Base-by-base conservation (phyloP, 1,284 basidiomycete genomes). In the Moesziomyces sp. region DNA sequence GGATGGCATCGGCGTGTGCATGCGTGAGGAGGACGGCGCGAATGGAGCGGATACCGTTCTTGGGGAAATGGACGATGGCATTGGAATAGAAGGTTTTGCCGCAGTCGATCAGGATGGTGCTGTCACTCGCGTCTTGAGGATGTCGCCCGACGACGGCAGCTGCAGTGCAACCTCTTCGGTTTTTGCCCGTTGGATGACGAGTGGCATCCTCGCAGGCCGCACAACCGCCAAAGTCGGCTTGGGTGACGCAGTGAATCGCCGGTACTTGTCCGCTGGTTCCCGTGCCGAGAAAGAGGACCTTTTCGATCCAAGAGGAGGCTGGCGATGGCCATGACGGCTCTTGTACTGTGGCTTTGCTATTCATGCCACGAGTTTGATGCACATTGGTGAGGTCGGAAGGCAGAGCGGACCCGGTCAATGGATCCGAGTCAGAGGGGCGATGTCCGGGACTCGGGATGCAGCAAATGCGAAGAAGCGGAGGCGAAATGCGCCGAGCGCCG, bases 1-100 rank as follows among this genome's bases (percentile, higher is more conserved):
- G 64, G 18, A 83, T 76, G 11, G 81, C 81, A 49, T 83, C 81
- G 19, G 79, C 81, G 44, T 83, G 81, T 3, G 71, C 79, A 42
- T 83, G 81, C 13, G 81, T 83, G 3, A 83, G 71, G 16, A 83
- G 54, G 24, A 83, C 74, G 0, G 79, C 81, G 26, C 76, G 63
- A 30, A 83, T 78, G 14, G 64, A 48, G 0, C 78, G 70, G 30
- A 80, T 58, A 11, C 69, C 60, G 26, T 82, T 54, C 18, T 30
- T 44, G 2, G 73, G 65, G 45, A 82, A 82, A 34, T 63, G 53
- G 3, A 56, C 59, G 18, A 82, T 24, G 1, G 74, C 76, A 14
- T 76, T 75, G 14, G 60, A 57, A 48, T 82, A 81, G 51, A 83
- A 83, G 3, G 80, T 82, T 54, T 80, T 80, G 10, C 81, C 81